Evolutionary conservation across 148 eudicot genomes (phyloP), one percentile per base, ranked within the genome.

Genomic region (Polygonum maritimum): DNA sequence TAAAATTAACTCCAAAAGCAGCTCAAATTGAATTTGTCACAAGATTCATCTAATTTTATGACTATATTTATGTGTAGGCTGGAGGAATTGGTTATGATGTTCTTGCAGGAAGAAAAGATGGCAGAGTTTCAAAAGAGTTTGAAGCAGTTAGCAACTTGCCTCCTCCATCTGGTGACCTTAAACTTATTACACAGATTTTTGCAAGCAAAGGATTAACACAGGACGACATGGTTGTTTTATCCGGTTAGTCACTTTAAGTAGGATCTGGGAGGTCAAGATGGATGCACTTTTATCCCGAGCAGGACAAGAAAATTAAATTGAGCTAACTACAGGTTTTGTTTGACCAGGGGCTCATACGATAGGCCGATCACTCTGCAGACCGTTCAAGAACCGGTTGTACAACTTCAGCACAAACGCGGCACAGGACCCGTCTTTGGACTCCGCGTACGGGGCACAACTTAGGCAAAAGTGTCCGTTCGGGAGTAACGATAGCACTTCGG

Each of bases 51-150:
- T 39, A 39, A 39, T 39, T 26, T 39, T 39, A 7, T 1, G 7
- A 4, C 6, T 48, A 11, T 11, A 48, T 55, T 55, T 55, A 10
- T 16, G 18, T 81, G 78, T 63, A 94, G 98, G 78, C 91, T 0
- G 89, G 93, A 77, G 97, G 97, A 38, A 72, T 82, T 73, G 96
- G 97, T 6, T 94, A 89, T 63, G 91, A 86, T 57, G 98, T 94
- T n/a, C 87, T 85, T 13, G 90, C 84, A 14, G 97, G 98, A 45
- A 87, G 98, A 82, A 86, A 72, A 79, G 98, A 94, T 74, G 98
- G 98, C 9, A 71, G 80, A 22, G 79, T 92, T 31, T 94, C 98
- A 2, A n/a, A 58, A 75, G 81, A 79, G 48, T 21, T 80, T 16
- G 97, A 92, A 40, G 80, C 83, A 12, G 12, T 26, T 13, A 39